Percentiles rank a stretch among this genome's conserved stretches.
Evolutionary conservation across 208 protist species (phyloP).

Genomic region (Acanthamoeba lenticulata): DNA sequence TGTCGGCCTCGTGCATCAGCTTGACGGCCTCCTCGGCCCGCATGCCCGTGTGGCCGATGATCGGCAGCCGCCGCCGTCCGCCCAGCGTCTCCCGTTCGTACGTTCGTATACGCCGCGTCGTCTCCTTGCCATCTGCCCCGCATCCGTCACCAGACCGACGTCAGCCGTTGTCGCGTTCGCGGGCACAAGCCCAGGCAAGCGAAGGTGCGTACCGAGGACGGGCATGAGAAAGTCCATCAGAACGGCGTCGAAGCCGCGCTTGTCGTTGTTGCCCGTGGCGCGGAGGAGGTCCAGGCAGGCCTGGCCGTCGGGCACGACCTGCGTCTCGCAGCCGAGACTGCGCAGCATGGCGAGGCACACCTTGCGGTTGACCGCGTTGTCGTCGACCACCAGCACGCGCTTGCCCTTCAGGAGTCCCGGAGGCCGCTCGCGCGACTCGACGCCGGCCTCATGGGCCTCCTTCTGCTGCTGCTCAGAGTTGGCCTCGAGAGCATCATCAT

Average conservation of each 20-base stretch:
- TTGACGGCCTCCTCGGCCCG: not conserved
- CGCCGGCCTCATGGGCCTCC: no score
- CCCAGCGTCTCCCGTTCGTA: not conserved
- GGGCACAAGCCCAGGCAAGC: no score
- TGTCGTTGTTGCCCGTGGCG: not conserved
- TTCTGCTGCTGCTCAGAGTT: not conserved
- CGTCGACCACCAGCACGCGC: not conserved
- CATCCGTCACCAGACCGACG: not conserved
- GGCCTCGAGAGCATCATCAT: not conserved
- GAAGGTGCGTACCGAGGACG: not conserved
- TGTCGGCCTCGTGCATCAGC: not conserved
- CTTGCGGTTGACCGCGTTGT: not conserved
- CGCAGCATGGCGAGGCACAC: not conserved
- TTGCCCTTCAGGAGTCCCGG: not conserved
- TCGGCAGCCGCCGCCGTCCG: no score
- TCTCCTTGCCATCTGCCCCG: not conserved
- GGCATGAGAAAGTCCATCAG: constrained; percentile 14
- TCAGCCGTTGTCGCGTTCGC: not conserved
- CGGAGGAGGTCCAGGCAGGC: not conserved
- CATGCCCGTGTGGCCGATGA: not conserved
- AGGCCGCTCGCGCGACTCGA: no score
- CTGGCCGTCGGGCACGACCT: not conserved
- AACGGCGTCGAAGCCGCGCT: not conserved
- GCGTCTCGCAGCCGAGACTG: not conserved
- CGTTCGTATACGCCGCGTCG: not conserved